phyloP scores from a whole-genome alignment of 805 yeast genomes.

The Candida koratica region DNA sequence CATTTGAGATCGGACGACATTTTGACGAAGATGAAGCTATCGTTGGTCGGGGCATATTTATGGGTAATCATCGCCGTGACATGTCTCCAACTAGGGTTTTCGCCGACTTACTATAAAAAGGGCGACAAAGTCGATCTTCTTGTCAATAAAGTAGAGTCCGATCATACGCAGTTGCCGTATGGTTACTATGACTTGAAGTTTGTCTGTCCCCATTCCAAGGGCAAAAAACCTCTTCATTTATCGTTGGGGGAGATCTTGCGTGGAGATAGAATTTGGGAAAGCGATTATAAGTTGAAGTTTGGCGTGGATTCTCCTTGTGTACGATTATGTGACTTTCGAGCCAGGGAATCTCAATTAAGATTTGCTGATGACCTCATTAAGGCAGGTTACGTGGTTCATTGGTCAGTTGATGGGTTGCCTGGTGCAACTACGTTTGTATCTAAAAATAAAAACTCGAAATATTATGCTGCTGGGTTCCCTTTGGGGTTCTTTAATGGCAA shows the following conservation, averaged over 20 bases:
- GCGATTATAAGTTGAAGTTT: constrained; percentile 63
- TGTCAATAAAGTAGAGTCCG: constrained; percentile 77
- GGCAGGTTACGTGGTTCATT: constrained; percentile 73
- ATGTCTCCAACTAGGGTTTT: constrained; percentile 8
- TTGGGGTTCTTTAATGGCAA: constrained; percentile 66
- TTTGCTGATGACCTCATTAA: constrained; percentile 60
- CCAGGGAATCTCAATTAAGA: constrained; percentile 46
- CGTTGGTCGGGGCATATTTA: background rate
- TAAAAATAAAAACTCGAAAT: constrained; percentile 54
- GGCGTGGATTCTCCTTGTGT: constrained; percentile 64
- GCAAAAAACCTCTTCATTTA: constrained; percentile 57
- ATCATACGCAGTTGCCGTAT: constrained; percentile 70
- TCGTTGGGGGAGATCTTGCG: constrained; percentile 73
- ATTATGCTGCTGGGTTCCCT: constrained; percentile 85
- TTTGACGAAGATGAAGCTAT: background rate
- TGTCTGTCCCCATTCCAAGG: constrained; percentile 63
- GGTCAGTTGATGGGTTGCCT: constrained; percentile 81
- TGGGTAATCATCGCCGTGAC: background rate
- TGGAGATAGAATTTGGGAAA: constrained; percentile 77
- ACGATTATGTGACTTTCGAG: constrained; percentile 63
- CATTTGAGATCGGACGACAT: too few relatives aligned
- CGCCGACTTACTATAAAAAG: constrained; percentile 24
- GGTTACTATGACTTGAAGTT: constrained; percentile 76
- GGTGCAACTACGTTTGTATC: constrained; percentile 80
- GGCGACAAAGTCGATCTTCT: constrained; percentile 66